A percentile compares a stretch with the other conserved stretches of the same genome.
Conservation (phyloP, 306 rosid species). For the Cyclanthera cordifolia region DNA sequence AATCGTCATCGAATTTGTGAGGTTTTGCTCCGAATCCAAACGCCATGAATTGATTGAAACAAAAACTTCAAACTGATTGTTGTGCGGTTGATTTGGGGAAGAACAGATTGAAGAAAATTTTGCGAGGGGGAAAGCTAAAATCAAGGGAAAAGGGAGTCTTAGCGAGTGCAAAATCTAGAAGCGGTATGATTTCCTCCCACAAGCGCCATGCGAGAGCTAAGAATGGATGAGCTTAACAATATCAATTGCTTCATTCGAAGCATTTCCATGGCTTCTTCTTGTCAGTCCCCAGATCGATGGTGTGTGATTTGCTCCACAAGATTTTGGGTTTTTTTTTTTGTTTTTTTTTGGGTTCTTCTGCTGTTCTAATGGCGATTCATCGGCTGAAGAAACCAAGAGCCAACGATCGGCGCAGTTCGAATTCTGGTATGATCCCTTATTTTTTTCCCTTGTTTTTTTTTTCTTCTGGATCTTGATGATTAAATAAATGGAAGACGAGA, state of each 20-base stretch:
- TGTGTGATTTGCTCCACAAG: background rate
- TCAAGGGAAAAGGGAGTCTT: conserved; percentile 17
- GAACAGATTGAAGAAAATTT: background rate
- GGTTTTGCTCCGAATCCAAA: conserved; percentile 16
- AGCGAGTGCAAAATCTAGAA: conserved; percentile 61
- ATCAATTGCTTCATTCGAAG: conserved; percentile 36
- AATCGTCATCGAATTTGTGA: conserved; percentile 7
- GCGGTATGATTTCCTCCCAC: conserved; percentile 78
- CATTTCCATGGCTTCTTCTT: conserved; percentile 32
- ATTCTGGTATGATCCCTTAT: background rate
- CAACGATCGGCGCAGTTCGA: background rate
- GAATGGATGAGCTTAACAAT: conserved; percentile 33
- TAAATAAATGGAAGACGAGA: background rate
- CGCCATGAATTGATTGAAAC: conserved; percentile 21
- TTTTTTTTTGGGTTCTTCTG: too few species aligned
- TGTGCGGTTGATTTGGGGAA: background rate
- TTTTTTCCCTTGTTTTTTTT: background rate
- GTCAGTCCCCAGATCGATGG: conserved; percentile 16
- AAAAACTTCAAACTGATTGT: background rate
- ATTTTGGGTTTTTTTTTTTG: background rate
- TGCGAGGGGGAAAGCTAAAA: background rate
- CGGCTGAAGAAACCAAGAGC: conserved; percentile 1
- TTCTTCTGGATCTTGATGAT: background rate
- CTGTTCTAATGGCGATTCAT: background rate
- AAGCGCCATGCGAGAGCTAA: conserved; percentile 39